These are phyloP conservation scores for Kwoniella shivajii DNA, from an alignment of 1,284 basidiomycete genomes.

Conservation along the genomic window DNA sequence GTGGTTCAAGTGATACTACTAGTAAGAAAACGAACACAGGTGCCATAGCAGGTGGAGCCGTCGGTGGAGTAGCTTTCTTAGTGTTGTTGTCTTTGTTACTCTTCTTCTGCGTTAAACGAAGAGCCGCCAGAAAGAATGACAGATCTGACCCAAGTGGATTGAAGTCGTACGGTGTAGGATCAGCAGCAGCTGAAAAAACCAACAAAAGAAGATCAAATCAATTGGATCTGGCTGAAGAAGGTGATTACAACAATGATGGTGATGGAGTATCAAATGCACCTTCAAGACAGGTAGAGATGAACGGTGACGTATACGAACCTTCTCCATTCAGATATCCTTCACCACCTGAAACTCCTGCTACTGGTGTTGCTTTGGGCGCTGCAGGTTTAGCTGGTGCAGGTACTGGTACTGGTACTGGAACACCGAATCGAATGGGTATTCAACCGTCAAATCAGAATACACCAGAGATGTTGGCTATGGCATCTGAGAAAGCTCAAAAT, in stretches of 20 bases:
- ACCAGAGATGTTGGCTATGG: conserved; percentile 9
- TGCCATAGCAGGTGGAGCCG: conserved; percentile 45
- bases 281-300: conserved; percentile 14
- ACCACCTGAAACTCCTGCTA: conserved; percentile 22
- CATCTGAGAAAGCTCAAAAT: conserved; percentile 9
- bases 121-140: conserved; percentile 19
- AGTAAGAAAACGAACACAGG: conserved; percentile 23
- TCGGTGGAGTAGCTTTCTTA: conserved; percentile 47
- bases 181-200: conserved; percentile 1
- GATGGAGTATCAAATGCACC: conserved; percentile 4
- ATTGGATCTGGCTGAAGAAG: conserved; percentile 9
- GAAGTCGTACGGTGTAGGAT: conserved; percentile 29
- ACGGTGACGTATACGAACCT: conserved; percentile 33
- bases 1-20: conserved; percentile 14
- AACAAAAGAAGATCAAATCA: conserved; percentile 4
- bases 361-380: too few species aligned
- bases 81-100: conserved; percentile 34
- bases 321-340: conserved; percentile 39
- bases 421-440: not conserved
- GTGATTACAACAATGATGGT: not conserved
- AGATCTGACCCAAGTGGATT: conserved; percentile 7
- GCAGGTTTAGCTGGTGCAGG: not conserved
- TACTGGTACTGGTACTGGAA: not conserved
- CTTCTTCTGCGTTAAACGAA: conserved; percentile 38
- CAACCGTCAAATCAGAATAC: conserved; percentile 12